Evolutionary conservation across 1,284 basidiomycete species (phyloP).

Genomic region (Microbotryum scabiosae): DNA sequence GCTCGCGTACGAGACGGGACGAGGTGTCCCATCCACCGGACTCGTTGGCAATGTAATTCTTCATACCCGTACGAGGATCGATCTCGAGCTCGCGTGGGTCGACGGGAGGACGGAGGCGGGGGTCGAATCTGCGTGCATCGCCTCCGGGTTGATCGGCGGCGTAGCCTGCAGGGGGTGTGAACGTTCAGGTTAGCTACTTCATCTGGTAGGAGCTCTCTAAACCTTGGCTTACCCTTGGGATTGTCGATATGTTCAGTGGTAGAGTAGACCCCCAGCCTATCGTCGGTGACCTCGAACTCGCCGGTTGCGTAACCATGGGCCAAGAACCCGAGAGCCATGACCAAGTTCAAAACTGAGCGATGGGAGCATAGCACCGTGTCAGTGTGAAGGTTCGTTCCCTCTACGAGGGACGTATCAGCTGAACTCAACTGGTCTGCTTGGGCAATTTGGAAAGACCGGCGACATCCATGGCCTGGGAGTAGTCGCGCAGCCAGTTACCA

Average conservation of each 20-base stretch:
- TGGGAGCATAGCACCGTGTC: background rate
- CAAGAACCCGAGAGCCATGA: conserved; percentile 72
- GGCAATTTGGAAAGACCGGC: conserved; percentile 50
- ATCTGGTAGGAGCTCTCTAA: conserved; percentile 49
- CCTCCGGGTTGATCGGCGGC: conserved; percentile 63
- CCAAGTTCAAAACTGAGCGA: conserved; percentile 75
- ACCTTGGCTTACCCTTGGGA: conserved; percentile 35
- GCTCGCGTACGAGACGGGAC: conserved; percentile 67
- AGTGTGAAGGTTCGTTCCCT: background rate
- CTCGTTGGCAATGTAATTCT: conserved; percentile 84
- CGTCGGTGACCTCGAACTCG: conserved; percentile 83
- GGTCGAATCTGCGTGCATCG: conserved; percentile 70
- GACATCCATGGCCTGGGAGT: conserved; percentile 67
- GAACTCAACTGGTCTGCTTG: conserved; percentile 46
- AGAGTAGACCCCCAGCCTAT: conserved; percentile 77
- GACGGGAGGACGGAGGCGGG: conserved; percentile 66
- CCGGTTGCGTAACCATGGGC: conserved; percentile 61
- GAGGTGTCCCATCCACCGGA: conserved; percentile 68
- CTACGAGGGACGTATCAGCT: too few species aligned
- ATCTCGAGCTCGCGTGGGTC: conserved; percentile 72
- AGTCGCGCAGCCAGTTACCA: conserved; percentile 62
- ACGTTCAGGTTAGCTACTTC: conserved; percentile 5
- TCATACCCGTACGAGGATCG: conserved; percentile 82
- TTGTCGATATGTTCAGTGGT: conserved; percentile 70
- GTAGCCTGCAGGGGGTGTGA: conserved; percentile 40